These are phyloP conservation scores for Quercus tomentella DNA, from an alignment of 331 rosid genomes.

Conservation along the genomic window DNA sequence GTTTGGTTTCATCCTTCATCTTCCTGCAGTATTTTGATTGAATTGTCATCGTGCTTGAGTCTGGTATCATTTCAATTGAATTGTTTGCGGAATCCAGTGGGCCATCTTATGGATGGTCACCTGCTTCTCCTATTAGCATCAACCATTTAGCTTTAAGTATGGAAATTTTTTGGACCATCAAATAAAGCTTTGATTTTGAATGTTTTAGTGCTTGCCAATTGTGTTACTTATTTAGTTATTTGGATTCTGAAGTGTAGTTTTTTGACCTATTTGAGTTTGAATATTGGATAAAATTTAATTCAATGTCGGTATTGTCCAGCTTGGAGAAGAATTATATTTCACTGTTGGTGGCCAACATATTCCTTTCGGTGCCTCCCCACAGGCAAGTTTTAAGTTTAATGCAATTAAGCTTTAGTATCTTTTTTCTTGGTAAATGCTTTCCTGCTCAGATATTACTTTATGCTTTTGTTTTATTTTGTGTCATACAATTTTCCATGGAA, in stretches of 20 bases:
- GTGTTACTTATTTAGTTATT: background rate
- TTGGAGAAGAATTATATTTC: slow-evolving; percentile 79
- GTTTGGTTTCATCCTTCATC: slow-evolving; percentile 42
- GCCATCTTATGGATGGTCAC: background rate
- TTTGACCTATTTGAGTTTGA: background rate
- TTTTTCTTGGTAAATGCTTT: background rate
- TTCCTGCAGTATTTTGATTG: background rate
- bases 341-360: slow-evolving; percentile 83
- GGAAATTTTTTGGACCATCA: background rate
- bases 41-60: background rate
- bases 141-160: background rate
- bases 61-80: slow-evolving; percentile 4
- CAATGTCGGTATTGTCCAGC: slow-evolving; percentile 45
- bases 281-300: slow-evolving; percentile 21
- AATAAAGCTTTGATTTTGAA: background rate
- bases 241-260: background rate
- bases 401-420: background rate
- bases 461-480: background rate
- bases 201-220: background rate
- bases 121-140: background rate
- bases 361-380: slow-evolving; percentile 96
- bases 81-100: background rate
- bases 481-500: background rate
- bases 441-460: background rate
- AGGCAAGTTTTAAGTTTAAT: slow-evolving; percentile 47